phyloP scores from a whole-genome alignment of 2,329 filamentous ascomycete genomes.

The Graphium sp. region DNA sequence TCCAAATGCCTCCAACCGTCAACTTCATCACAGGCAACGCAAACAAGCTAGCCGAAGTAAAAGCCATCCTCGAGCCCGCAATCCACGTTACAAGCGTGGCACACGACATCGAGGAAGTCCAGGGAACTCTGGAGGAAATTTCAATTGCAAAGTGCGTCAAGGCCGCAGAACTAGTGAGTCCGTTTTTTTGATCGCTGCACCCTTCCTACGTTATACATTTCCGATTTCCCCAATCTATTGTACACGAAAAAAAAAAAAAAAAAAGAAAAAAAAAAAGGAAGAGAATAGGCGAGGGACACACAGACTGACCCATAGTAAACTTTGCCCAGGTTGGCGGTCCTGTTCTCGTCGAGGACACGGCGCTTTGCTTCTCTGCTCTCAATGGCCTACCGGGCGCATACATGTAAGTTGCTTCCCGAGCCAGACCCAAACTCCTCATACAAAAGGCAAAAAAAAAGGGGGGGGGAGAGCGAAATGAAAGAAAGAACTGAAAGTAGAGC shows the following conservation, averaged over 20 bases:
- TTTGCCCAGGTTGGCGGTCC: conserved; percentile 55
- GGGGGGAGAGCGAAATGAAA: neutral
- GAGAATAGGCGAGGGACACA: too few species aligned
- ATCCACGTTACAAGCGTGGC: conserved; percentile 60
- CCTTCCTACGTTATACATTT: conserved; percentile 1
- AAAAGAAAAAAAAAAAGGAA: too few species aligned
- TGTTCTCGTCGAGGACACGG: conserved; percentile 90
- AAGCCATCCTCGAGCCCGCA: conserved; percentile 62
- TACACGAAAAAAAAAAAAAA: too few species aligned
- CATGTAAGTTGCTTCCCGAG: conserved; percentile 73
- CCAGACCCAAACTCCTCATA: too few species aligned
- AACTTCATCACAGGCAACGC: conserved; percentile 96
- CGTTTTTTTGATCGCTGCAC: neutral
- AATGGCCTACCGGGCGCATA: conserved; percentile 89
- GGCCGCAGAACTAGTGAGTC: conserved; percentile 58
- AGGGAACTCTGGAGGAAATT: conserved; percentile 85
- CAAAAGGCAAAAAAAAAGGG: too few species aligned
- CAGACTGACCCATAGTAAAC: neutral
- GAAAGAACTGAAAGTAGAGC: neutral
- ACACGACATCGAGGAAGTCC: conserved; percentile 75
- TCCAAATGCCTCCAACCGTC: conserved; percentile 33
- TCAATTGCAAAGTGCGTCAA: conserved; percentile 72
- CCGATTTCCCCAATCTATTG: too few species aligned
- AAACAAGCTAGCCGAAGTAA: conserved; percentile 84
- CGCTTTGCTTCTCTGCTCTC: conserved; percentile 80